These are phyloP conservation scores for Saccharomyces jurei DNA, from an alignment of 805 yeast species.

Conservation along the genomic window DNA sequence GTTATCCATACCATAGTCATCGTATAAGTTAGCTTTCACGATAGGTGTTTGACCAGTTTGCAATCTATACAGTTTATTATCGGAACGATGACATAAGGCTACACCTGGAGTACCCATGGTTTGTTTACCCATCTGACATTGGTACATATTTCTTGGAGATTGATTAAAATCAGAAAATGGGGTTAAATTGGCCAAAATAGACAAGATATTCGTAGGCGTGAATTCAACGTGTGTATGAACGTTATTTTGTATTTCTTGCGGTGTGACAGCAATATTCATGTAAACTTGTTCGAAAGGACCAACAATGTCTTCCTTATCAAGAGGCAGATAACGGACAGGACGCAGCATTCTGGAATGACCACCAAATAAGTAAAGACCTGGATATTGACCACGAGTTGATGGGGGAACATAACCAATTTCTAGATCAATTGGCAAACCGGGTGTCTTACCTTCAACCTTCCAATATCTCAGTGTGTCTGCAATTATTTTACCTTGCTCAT, in stretches of 20 bases:
- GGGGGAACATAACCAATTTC: slow-evolving; percentile 97
- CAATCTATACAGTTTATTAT: slow-evolving; percentile 84
- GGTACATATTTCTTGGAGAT: slow-evolving; percentile 99
- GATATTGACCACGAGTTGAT: slow-evolving; percentile 92
- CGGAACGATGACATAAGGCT: slow-evolving; percentile 84
- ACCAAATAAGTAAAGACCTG: slow-evolving; percentile 86
- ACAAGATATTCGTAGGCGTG: slow-evolving; percentile 88
- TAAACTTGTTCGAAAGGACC: slow-evolving; percentile 98
- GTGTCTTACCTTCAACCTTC: slow-evolving; percentile 74
- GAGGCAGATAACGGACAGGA: slow-evolving; percentile 86
- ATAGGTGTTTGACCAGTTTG: slow-evolving; percentile 97
- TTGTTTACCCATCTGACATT: slow-evolving; percentile 99
- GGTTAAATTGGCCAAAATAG: slow-evolving; percentile 92
- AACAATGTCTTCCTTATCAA: slow-evolving; percentile 73
- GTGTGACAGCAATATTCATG: slow-evolving; percentile 91
- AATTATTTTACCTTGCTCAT: slow-evolving; percentile 73
- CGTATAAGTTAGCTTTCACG: slow-evolving; percentile 87
- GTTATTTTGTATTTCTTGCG: slow-evolving; percentile 75
- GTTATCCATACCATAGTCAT: slow-evolving; percentile 95
- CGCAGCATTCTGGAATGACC: slow-evolving; percentile 93
- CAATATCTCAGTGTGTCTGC: slow-evolving; percentile 87
- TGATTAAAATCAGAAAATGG: slow-evolving; percentile 98
- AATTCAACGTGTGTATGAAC: slow-evolving; percentile 89
- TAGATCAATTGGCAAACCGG: slow-evolving; percentile 70
- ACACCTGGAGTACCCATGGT: slow-evolving; percentile 99